A percentile compares a stretch with the other conserved stretches of the same genome.
phyloP scores from a whole-genome alignment of 2,329 filamentous ascomycete species.

The Chaetothyriales sp. region DNA sequence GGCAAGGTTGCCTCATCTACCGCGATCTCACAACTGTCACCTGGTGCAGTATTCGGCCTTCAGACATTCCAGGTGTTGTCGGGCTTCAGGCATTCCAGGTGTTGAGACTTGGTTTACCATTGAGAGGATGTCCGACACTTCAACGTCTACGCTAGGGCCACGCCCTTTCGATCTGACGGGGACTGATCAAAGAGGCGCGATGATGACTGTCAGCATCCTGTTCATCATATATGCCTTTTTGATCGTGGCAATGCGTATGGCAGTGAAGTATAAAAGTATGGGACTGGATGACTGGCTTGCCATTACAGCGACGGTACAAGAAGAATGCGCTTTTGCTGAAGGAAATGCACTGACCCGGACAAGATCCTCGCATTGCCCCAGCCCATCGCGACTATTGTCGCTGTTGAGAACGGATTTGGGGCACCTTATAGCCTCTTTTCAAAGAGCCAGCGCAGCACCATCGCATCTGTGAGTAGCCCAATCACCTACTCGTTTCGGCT shows the following conservation, averaged over 20 bases:
- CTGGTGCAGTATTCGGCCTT: not conserved
- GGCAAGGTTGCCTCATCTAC: no score
- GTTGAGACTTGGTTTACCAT: no score
- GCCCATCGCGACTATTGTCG: slow-evolving; percentile 5
- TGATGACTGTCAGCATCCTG: slow-evolving; percentile 7
- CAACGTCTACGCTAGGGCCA: slow-evolving; percentile 2
- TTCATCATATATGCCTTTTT: slow-evolving; percentile 8
- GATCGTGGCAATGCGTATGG: slow-evolving; percentile 9
- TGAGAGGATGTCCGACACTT: slow-evolving; percentile 3
- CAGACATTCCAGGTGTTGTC: no score
- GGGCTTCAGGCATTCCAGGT: no score
- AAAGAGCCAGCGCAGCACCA: slow-evolving; percentile 1
- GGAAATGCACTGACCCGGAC: not conserved
- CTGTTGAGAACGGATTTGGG: slow-evolving; percentile 6
- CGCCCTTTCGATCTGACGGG: slow-evolving; percentile 6
- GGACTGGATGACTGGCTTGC: slow-evolving; percentile 10
- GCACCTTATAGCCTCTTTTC: slow-evolving; percentile 4
- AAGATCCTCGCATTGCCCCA: slow-evolving; percentile 7
- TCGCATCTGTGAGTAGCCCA: slow-evolving; percentile 2
- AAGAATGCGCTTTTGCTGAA: not conserved
- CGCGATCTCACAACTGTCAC: no score
- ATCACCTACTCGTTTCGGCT: not conserved
- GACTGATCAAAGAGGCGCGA: slow-evolving; percentile 7
- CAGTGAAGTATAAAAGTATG: slow-evolving; percentile 6
- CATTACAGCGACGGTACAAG: slow-evolving; percentile 6